A percentile compares a stretch with the other conserved stretches of the same genome.
phyloP scores from a whole-genome alignment of 1,139 yeast genomes.

The Lodderomyces orthopsilosis region DNA sequence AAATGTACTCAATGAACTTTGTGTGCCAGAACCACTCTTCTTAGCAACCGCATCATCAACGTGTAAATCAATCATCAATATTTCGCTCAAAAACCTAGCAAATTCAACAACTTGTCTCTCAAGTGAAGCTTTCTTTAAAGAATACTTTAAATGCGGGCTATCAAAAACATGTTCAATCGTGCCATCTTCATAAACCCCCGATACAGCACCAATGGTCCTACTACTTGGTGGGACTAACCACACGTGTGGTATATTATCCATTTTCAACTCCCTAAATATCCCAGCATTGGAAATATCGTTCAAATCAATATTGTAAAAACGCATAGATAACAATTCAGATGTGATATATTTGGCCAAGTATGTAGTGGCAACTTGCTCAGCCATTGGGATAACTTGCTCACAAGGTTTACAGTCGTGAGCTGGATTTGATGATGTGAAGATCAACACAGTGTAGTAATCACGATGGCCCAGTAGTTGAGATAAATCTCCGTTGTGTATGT shows the following conservation, averaged over 20 bases:
- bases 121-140: not conserved
- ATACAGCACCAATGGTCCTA: not conserved
- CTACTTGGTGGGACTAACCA: slow-evolving; percentile 60
- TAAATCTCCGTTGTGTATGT: slow-evolving; percentile 29
- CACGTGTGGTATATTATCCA: slow-evolving; percentile 57
- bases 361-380: slow-evolving; percentile 39
- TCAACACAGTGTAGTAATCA: slow-evolving; percentile 35
- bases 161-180: not conserved
- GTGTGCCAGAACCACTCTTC: slow-evolving; percentile 19
- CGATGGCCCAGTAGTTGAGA: slow-evolving; percentile 32
- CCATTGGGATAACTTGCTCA: slow-evolving; percentile 18
- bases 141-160: not conserved
- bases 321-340: slow-evolving; percentile 28
- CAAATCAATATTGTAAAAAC: slow-evolving; percentile 53
- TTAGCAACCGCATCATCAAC: not conserved
- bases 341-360: slow-evolving; percentile 44
- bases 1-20: slow-evolving; percentile 24
- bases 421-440: slow-evolving; percentile 34
- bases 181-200: not conserved
- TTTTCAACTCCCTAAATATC: slow-evolving; percentile 36
- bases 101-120: not conserved
- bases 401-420: slow-evolving; percentile 36
- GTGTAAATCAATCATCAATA: not conserved
- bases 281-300: slow-evolving; percentile 32
- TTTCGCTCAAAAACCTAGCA: not conserved